Evolutionary conservation across 2,329 filamentous ascomycete genomes (phyloP), one percentile per base, ranked within the genome.

Genomic region (Cladosporium sp.): DNA sequence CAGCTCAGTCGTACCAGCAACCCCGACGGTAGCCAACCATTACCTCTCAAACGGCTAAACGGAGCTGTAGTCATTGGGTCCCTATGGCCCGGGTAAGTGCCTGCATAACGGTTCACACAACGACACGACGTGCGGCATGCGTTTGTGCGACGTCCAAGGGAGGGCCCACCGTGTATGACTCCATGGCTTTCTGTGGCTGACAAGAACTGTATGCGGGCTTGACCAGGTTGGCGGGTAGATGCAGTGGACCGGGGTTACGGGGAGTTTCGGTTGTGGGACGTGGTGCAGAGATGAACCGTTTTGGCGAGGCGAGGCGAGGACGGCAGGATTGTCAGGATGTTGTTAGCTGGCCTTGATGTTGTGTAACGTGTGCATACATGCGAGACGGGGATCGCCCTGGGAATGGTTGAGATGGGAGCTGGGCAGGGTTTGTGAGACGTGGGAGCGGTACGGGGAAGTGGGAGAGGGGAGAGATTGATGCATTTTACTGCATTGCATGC

Each of bases 1-100:
- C 47, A 50, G 47, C 47, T 17, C 47, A 32, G 47, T 50, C 32
- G 32, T 19, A 50, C 47, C n/a, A n/a, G n/a, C n/a, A n/a, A n/a
- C n/a, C n/a, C n/a, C n/a, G n/a, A n/a, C n/a, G n/a, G n/a, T n/a
- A n/a, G n/a, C n/a, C n/a, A n/a, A n/a, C n/a, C n/a, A n/a, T n/a
- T n/a, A n/a, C 12, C 8, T 32, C 28, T 3, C 25, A 22, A 42
- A 13, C 39, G n/a, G 17, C 39, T 22, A 12, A n/a, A n/a, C n/a
- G n/a, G n/a, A n/a, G n/a, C n/a, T n/a, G n/a, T n/a, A n/a, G n/a
- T n/a, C n/a, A n/a, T n/a, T n/a, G n/a, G n/a, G n/a, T 42, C 32
- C 47, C 47, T 36, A 24, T 19, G 6, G 6, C 34, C 28, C 47
- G 47, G 47, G 47, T 50, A 50, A 32, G 10, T 32, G 47, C 47